Evolutionary conservation across 2,329 filamentous ascomycete species (phyloP).

Genomic region (Nemania bipapillata): DNA sequence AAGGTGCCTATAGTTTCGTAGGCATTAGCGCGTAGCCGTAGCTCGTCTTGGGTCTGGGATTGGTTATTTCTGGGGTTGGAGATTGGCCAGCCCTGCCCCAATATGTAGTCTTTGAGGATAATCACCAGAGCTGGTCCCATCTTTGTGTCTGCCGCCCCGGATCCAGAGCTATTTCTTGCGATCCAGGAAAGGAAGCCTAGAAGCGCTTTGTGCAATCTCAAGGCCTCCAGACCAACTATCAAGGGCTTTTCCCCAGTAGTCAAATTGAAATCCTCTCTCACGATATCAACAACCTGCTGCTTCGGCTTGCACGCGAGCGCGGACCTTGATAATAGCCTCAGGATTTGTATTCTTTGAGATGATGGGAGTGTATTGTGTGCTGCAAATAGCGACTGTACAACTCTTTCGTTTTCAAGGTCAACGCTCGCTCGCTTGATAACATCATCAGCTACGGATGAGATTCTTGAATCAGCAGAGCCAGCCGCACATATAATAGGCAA

Average conservation of each 20-base stretch:
- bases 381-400: slow-evolving; percentile 74
- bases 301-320: slow-evolving; percentile 76
- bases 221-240: slow-evolving; percentile 74
- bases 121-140: slow-evolving; percentile 76
- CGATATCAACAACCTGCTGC: slow-evolving; percentile 73
- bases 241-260: slow-evolving; percentile 49
- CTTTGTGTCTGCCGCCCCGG: slow-evolving; percentile 65
- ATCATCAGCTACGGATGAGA: slow-evolving; percentile 87
- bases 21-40: slow-evolving; percentile 77
- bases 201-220: slow-evolving; percentile 82
- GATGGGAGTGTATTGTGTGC: slow-evolving; percentile 79
- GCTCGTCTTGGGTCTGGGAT: slow-evolving; percentile 64
- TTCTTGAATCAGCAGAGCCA: slow-evolving; percentile 81
- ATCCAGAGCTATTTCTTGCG: slow-evolving; percentile 73
- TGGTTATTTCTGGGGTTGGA: slow-evolving; percentile 61
- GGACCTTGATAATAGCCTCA: slow-evolving; percentile 81
- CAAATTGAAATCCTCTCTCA: slow-evolving; percentile 71
- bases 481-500: slow-evolving; percentile 85
- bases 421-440: slow-evolving; percentile 82
- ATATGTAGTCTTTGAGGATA: slow-evolving; percentile 77
- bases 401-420: slow-evolving; percentile 73
- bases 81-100: slow-evolving; percentile 83
- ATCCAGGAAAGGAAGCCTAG: slow-evolving; percentile 91
- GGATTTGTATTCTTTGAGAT: slow-evolving; percentile 79
- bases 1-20: slow-evolving; percentile 92